Evolutionary conservation across 352 stramenopile genomes (phyloP), one percentile per base, ranked within the genome.

Genomic region (Phytophthora chlamydospora): DNA sequence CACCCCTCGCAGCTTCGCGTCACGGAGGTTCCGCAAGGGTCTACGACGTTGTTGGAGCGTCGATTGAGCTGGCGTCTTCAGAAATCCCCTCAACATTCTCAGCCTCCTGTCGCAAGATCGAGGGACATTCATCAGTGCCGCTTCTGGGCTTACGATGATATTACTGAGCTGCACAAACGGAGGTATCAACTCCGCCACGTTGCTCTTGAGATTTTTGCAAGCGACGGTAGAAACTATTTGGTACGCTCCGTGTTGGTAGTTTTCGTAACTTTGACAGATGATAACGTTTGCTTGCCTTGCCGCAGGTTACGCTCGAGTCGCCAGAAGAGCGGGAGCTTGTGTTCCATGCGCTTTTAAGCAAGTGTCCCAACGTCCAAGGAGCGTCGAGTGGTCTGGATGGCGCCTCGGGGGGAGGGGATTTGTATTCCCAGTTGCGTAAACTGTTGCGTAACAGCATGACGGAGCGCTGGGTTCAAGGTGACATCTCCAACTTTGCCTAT

Each of bases 401-500:
- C 16, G 60, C 78, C n/a, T 67, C 77, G 6, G 64, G 58, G 21
- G 59, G 68, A 36, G 69, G 76, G 12, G 78, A 90, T 51, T 56
- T 91, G 39, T 89, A 89, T 60, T 89, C 83, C 2, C 83, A 91
- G 24, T 46, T 91, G 14, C 65, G 71, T 11, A 91, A 90, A 61
- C 27, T 91, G 4, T 46, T 92, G 19, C 77, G 83, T 19, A 88
- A 93, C 32, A 90, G 67, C 38, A 90, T 93, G 78, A 89, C 81
- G 3, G 79, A 91, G 75, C 80, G 83, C 6, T 93, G 85, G 85
- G 76, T 92, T 13, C 46, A 75, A 24, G 76, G 79, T 3, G 76
- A 88, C 36, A 85, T 93, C 43, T 82, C 85, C 8, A 93, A 92
- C 39, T 99, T 98, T 58, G 97, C 98, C 49, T 99, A 99, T 62